Percentiles rank a stretch among this genome's conserved stretches.
phyloP scores from a whole-genome alignment of 192 early-diverging fungal species.

The Backusella westeae region DNA sequence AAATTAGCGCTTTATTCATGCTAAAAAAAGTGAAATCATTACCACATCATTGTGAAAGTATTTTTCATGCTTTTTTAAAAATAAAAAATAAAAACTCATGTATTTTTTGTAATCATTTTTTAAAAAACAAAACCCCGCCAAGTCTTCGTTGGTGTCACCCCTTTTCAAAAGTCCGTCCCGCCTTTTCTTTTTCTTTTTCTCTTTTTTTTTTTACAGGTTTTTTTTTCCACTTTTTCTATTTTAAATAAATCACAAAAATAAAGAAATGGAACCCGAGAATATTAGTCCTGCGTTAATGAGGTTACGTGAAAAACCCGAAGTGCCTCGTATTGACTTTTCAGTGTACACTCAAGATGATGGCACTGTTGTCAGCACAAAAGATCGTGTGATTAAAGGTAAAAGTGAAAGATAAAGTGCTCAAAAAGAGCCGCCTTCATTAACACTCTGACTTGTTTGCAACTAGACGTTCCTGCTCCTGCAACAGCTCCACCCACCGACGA shows the following conservation, averaged over 20 bases:
- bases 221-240: not conserved
- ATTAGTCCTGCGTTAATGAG: constrained; percentile 32
- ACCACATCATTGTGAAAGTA: not conserved
- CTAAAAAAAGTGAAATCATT: not conserved
- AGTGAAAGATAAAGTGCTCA: not conserved
- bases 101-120: not conserved
- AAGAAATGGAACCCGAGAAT: not conserved
- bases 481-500: constrained; percentile 47
- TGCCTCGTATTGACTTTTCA: constrained; percentile 75
- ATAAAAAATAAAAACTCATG: not conserved
- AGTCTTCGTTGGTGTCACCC: not conserved
- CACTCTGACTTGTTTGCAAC: not conserved
- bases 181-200: not conserved
- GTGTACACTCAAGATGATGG: constrained; percentile 75
- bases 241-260: not conserved
- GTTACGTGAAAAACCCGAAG: constrained; percentile 39
- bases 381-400: constrained; percentile 77
- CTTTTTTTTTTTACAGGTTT: not conserved
- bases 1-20: no score
- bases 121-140: not conserved
- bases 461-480: constrained; percentile 57
- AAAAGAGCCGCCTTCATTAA: not conserved
- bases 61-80: not conserved
- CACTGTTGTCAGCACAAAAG: constrained; percentile 66
- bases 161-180: not conserved